A percentile compares a stretch with the other conserved stretches of the same genome.
phyloP scores from a whole-genome alignment of 2,329 filamentous ascomycete species.

The Dactylellina haptotyla region DNA sequence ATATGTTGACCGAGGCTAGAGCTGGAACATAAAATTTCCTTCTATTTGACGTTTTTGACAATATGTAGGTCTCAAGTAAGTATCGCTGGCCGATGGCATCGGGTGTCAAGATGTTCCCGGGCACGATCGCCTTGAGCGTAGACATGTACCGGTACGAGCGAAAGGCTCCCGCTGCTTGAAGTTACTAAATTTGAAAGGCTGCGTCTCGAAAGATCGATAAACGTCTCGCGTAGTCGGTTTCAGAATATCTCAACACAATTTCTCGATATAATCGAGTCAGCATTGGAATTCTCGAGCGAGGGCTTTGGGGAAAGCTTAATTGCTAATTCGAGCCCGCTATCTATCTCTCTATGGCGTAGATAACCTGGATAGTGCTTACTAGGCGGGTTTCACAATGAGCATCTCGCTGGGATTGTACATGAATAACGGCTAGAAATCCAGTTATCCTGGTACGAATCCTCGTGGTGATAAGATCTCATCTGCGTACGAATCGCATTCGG shows the following conservation, averaged over 20 bases:
- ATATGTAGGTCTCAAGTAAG: neutral
- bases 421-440: conserved; percentile 44
- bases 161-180: conserved; percentile 6
- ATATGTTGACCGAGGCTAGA: conserved; percentile 35
- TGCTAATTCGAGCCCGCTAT: neutral
- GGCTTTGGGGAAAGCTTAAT: conserved; percentile 46
- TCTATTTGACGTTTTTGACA: neutral
- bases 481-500: conserved; percentile 31
- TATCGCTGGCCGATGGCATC: neutral
- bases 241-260: conserved; percentile 20
- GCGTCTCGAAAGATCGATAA: conserved; percentile 4
- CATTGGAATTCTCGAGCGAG: conserved; percentile 5
- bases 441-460: conserved; percentile 36
- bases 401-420: neutral
- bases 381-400: conserved; percentile 35
- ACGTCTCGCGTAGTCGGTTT: conserved; percentile 29
- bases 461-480: conserved; percentile 37
- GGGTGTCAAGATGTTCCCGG: conserved; percentile 21
- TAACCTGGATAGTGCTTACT: conserved; percentile 2
- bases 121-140: neutral
- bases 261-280: conserved; percentile 22
- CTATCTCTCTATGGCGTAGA: conserved; percentile 8
- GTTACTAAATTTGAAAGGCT: conserved; percentile 44
- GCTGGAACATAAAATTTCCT: neutral
- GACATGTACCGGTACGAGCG: conserved; percentile 32